phyloP scores from a whole-genome alignment of 2,329 filamentous ascomycete genomes.

The Aaosphaeria pasadenensis region DNA sequence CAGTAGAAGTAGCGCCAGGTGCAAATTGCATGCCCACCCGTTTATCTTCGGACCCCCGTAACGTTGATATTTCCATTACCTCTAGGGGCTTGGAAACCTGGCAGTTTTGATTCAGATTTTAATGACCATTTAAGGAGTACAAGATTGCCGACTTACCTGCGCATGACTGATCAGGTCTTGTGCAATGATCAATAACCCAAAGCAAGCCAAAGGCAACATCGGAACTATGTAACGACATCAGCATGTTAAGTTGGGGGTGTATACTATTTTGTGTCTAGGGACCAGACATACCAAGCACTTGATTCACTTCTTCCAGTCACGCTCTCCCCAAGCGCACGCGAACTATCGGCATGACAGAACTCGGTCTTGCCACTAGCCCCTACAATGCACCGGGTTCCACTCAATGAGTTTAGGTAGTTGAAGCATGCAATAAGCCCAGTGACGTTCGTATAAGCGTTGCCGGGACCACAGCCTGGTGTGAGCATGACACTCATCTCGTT shows the following conservation, averaged over 20 bases:
- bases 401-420: not conserved
- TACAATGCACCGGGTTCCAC: not conserved
- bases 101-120: not conserved
- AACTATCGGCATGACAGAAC: not conserved
- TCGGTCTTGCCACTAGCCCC: not conserved
- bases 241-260: not conserved
- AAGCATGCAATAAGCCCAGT: not conserved
- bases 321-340: not conserved
- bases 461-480: not conserved
- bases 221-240: not conserved
- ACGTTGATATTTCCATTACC: not conserved
- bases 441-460: not conserved
- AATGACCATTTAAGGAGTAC: not conserved
- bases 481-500: not conserved
- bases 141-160: not conserved
- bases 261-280: not conserved
- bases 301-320: not conserved
- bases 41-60: no score
- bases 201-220: not conserved
- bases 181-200: not conserved
- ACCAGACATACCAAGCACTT: not conserved
- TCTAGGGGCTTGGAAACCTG: not conserved
- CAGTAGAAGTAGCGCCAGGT: no score
- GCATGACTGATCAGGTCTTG: not conserved
- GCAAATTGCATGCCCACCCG: no score